Evolutionary conservation across 805 yeast genomes (phyloP).

Genomic region (Starmerella floris): DNA sequence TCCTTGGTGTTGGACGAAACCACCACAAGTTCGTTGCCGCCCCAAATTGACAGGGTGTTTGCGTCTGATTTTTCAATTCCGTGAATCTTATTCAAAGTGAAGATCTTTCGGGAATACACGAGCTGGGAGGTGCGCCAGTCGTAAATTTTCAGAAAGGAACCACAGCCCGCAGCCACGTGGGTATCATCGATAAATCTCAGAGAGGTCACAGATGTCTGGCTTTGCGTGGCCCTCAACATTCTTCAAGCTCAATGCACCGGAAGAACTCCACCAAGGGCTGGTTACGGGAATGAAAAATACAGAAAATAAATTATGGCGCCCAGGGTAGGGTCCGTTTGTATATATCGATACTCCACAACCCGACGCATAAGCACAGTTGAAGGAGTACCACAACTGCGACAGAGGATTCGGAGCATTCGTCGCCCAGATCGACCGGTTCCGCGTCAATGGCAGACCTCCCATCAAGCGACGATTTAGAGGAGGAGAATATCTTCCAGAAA

Average conservation of each 20-base stretch:
- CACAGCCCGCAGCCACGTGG: conserved; percentile 50
- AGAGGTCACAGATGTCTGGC: conserved; percentile 52
- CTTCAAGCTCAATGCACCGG: background rate
- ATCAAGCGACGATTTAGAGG: background rate
- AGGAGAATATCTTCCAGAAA: conserved; percentile 1
- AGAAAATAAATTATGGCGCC: background rate
- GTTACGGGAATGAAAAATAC: background rate
- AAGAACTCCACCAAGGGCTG: conserved; percentile 3
- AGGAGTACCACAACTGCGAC: too few relatives aligned
- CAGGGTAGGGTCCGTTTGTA: too few relatives aligned
- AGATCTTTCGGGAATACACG: conserved; percentile 35
- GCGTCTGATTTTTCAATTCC: conserved; percentile 34
- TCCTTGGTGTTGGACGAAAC: background rate
- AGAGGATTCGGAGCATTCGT: too few relatives aligned
- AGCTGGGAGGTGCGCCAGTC: conserved; percentile 32
- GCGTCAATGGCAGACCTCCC: background rate
- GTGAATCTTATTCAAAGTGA: conserved; percentile 69
- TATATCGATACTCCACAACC: too few relatives aligned
- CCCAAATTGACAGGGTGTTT: conserved; percentile 37
- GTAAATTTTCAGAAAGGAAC: conserved; percentile 49
- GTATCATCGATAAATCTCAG: conserved; percentile 33
- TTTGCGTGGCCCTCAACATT: background rate
- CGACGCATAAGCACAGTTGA: too few relatives aligned
- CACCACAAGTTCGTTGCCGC: conserved; percentile 42
- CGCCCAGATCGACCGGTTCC: too few relatives aligned